A percentile compares a stretch with the other conserved stretches of the same genome.
phyloP scores from a whole-genome alignment of 2,329 filamentous ascomycete genomes.

The Fusarium sp. region DNA sequence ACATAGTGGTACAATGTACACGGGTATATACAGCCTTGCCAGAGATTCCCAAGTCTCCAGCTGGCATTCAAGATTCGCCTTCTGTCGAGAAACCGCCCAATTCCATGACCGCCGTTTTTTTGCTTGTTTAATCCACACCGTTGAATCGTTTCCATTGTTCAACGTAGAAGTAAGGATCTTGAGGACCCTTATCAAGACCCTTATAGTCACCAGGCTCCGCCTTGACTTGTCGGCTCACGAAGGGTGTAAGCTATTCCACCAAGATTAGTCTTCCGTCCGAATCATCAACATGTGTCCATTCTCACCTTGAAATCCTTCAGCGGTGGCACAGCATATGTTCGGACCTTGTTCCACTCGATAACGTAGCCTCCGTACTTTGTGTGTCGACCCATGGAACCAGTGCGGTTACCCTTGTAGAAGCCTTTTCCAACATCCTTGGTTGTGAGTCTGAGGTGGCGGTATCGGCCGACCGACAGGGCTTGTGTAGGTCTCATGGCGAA shows the following conservation, averaged over 20 bases:
- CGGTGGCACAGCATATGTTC: slow-evolving; percentile 86
- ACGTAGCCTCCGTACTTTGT: slow-evolving; percentile 85
- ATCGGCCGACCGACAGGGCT: slow-evolving; percentile 71
- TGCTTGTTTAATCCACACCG: slow-evolving; percentile 61
- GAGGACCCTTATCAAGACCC: slow-evolving; percentile 62
- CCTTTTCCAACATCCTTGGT: slow-evolving; percentile 94
- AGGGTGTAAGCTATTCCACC: slow-evolving; percentile 75
- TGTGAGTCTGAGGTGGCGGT: slow-evolving; percentile 82
- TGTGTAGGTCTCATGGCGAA: slow-evolving; percentile 73
- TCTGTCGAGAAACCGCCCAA: not conserved
- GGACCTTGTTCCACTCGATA: slow-evolving; percentile 87
- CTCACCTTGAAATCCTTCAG: slow-evolving; percentile 78
- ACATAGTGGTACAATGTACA: slow-evolving; percentile 46
- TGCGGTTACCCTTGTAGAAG: slow-evolving; percentile 96
- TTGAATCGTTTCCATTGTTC: slow-evolving; percentile 75
- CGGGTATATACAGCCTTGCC: slow-evolving; percentile 46
- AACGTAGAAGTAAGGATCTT: slow-evolving; percentile 71
- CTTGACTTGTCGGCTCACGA: slow-evolving; percentile 72
- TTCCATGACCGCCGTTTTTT: not conserved
- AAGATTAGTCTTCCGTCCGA: slow-evolving; percentile 23
- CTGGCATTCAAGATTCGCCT: slow-evolving; percentile 5
- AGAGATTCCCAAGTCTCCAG: slow-evolving; percentile 32
- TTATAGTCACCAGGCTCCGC: slow-evolving; percentile 65
- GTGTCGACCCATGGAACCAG: slow-evolving; percentile 87
- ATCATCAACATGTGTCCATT: not conserved